Conservation (phyloP, 495 filamentous ascomycete genomes). For the Massariosphaeria phaeospora region DNA sequence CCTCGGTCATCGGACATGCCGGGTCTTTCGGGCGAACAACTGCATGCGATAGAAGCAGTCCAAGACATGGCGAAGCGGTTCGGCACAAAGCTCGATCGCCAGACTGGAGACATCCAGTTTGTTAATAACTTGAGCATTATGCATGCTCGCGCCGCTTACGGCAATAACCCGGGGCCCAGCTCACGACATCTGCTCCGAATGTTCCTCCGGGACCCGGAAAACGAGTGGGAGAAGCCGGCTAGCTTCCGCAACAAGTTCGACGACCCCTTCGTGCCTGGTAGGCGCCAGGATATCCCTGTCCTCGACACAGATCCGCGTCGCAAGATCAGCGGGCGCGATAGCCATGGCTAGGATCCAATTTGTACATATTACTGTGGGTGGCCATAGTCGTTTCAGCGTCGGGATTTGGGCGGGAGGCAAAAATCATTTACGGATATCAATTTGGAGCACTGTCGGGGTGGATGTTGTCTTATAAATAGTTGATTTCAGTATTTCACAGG, state of each 20-base stretch:
- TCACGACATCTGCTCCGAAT: slow-evolving; percentile 31
- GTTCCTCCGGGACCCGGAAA: slow-evolving; percentile 30
- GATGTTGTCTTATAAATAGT: not conserved
- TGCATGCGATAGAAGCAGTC: slow-evolving; percentile 20
- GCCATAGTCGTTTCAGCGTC: not conserved
- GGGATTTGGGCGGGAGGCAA: not conserved
- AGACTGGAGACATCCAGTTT: slow-evolving; percentile 32
- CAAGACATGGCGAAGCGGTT: slow-evolving; percentile 22
- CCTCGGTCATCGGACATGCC: slow-evolving; percentile 22
- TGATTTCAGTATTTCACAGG: not conserved
- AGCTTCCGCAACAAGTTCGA: slow-evolving; percentile 19
- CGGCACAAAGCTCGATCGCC: slow-evolving; percentile 25
- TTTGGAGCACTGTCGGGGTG: not conserved
- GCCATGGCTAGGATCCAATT: slow-evolving; percentile 16
- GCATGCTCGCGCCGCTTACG: slow-evolving; percentile 33
- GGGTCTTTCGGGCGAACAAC: slow-evolving; percentile 14
- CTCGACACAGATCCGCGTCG: slow-evolving; percentile 30
- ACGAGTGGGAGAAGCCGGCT: slow-evolving; percentile 25
- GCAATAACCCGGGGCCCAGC: slow-evolving; percentile 3
- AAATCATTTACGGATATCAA: not conserved
- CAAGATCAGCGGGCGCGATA: slow-evolving; percentile 30
- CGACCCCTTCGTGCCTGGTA: slow-evolving; percentile 19
- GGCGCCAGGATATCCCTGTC: slow-evolving; percentile 26
- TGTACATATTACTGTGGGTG: not conserved
- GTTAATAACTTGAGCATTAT: slow-evolving; percentile 33